phyloP scores from a whole-genome alignment of 768 basidiomycete species.

The Calocera viscosa region DNA sequence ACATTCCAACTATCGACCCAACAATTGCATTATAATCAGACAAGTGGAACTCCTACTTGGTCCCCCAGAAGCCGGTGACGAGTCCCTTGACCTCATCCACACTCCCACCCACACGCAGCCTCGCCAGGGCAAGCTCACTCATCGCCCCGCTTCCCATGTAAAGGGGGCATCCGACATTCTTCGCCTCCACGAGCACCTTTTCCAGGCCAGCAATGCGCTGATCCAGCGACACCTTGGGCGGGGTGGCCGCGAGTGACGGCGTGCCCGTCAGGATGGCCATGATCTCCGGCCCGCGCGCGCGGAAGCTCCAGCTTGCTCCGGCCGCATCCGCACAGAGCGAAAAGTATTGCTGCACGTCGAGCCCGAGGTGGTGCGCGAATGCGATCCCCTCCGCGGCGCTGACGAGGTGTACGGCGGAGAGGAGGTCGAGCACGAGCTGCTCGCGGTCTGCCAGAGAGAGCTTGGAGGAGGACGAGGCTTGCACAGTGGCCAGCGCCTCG shows the following conservation, averaged over 20 bases:
- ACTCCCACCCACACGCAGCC: not conserved
- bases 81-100: not conserved
- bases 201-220: not conserved
- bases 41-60: not conserved
- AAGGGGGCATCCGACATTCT: not conserved
- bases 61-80: not conserved
- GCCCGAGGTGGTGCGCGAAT: not conserved
- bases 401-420: not conserved
- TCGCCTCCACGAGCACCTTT: constrained; percentile 1
- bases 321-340: not conserved
- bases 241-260: not conserved
- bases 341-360: not conserved
- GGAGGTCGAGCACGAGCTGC: constrained; percentile 4
- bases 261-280: not conserved
- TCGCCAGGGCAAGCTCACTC: not conserved
- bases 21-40: not conserved
- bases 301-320: not conserved
- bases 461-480: not conserved
- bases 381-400: not conserved
- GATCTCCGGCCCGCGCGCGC: not conserved
- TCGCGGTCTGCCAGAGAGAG: not conserved
- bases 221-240: not conserved
- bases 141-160: not conserved
- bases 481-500: not conserved
- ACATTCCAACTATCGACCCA: no score